These are phyloP conservation scores for Microstegium vimineum DNA, from an alignment of 176 grass and related monocot genomes.

Conservation along the genomic window DNA sequence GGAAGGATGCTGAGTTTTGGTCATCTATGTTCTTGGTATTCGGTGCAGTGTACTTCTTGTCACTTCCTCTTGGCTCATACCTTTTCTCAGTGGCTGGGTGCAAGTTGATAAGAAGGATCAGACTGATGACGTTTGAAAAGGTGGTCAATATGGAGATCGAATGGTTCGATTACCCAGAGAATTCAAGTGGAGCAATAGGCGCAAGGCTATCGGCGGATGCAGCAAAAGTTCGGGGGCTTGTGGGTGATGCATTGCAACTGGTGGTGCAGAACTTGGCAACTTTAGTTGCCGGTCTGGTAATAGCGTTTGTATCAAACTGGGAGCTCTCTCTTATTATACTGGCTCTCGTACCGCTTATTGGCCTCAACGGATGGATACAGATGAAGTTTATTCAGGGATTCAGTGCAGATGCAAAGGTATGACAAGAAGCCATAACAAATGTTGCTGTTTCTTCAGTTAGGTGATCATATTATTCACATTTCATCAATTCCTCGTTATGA, in stretches of 20 bases:
- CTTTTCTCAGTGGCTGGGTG: constrained; percentile 72
- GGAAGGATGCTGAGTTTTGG: constrained; percentile 72
- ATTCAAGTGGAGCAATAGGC: constrained; percentile 74
- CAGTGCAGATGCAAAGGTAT: constrained; percentile 81
- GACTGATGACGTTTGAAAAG: constrained; percentile 67
- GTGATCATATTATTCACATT: background rate
- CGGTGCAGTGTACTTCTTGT: constrained; percentile 54
- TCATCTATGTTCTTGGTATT: constrained; percentile 77
- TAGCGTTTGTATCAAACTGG: constrained; percentile 73
- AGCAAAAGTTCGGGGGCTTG: constrained; percentile 62
- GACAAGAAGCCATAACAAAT: background rate
- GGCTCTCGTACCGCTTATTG: constrained; percentile 68
- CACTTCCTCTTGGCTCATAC: constrained; percentile 54
- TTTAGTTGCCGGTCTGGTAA: constrained; percentile 61
- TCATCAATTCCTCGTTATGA: background rate
- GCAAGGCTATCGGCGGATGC: constrained; percentile 71
- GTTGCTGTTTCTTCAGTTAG: background rate
- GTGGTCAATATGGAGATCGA: constrained; percentile 71
- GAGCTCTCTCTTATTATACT: constrained; percentile 68
- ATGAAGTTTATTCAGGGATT: constrained; percentile 80
- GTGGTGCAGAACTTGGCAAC: constrained; percentile 67
- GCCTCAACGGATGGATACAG: constrained; percentile 67
- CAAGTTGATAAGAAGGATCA: constrained; percentile 70
- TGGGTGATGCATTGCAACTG: constrained; percentile 63
- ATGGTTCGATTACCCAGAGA: constrained; percentile 71